These are phyloP conservation scores for Clitopilus passeckerianus DNA, from an alignment of 768 basidiomycete species.

Conservation along the genomic window DNA sequence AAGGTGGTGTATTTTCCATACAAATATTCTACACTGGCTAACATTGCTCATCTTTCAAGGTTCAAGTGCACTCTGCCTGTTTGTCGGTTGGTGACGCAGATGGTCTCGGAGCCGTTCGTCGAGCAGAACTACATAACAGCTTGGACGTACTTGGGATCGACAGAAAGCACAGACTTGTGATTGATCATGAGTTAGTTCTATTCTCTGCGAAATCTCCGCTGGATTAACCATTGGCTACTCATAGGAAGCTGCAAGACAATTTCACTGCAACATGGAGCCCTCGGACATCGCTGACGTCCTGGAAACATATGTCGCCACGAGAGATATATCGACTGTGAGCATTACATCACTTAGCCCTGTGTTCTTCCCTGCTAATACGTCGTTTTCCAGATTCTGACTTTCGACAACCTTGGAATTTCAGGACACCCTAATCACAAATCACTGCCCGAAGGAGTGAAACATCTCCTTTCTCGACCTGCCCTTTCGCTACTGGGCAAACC, in stretches of 20 bases:
- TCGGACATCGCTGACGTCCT: constrained; percentile 54
- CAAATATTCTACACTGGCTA: neutral
- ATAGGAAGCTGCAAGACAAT: constrained; percentile 67
- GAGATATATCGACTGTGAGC: constrained; percentile 62
- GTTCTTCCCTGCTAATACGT: constrained; percentile 2
- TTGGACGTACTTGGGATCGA: constrained; percentile 66
- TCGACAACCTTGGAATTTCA: constrained; percentile 76
- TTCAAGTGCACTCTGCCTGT: constrained; percentile 55
- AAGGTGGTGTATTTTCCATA: constrained; percentile 3
- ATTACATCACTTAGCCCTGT: neutral
- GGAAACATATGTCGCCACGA: constrained; percentile 47
- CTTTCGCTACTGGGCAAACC: constrained; percentile 16
- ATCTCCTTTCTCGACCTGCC: constrained; percentile 28
- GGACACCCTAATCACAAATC: constrained; percentile 84
- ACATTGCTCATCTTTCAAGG: neutral
- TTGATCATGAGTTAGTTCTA: constrained; percentile 67
- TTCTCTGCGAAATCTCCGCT: constrained; percentile 2
- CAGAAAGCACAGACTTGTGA: constrained; percentile 44
- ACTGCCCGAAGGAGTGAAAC: constrained; percentile 49
- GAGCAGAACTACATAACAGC: constrained; percentile 55
- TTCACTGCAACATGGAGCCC: constrained; percentile 62
- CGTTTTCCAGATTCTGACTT: constrained; percentile 71
- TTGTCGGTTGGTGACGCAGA: constrained; percentile 78
- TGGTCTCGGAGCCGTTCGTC: constrained; percentile 61
- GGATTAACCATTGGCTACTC: neutral